These are phyloP conservation scores for Wickerhamomyces bovis DNA, from an alignment of 805 yeast species.

Conservation along the genomic window DNA sequence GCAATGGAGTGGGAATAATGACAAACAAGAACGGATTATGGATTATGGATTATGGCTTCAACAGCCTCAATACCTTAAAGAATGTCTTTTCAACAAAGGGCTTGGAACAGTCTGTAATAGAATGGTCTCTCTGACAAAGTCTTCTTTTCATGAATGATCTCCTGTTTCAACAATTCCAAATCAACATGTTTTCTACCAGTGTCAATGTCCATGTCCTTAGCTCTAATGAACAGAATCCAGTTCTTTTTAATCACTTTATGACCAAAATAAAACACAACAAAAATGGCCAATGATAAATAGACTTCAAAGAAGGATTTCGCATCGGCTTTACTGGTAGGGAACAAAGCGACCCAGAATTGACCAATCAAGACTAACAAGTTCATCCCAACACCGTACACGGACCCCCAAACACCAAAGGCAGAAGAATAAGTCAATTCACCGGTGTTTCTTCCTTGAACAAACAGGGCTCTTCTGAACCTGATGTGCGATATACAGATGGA, in stretches of 20 bases:
- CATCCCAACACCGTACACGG: conserved; percentile 53
- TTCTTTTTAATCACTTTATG: conserved; percentile 50
- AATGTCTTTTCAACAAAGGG: conserved; percentile 38
- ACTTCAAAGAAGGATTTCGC: conserved; percentile 58
- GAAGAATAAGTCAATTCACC: conserved; percentile 65
- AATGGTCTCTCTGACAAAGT: conserved; percentile 37
- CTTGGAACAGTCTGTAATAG: conserved; percentile 36
- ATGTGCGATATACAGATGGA: conserved; percentile 54
- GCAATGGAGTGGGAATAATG: no score
- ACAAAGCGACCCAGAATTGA: conserved; percentile 79
- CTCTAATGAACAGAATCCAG: conserved; percentile 35
- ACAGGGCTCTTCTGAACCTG: conserved; percentile 59
- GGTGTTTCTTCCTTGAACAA: conserved; percentile 52
- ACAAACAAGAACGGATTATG: no score
- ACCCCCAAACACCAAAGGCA: conserved; percentile 63
- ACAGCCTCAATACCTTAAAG: no score
- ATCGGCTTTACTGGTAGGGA: conserved; percentile 52
- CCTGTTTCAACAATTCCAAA: conserved; percentile 44
- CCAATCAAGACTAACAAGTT: conserved; percentile 59
- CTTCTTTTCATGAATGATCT: conserved; percentile 47
- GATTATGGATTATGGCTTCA: no score
- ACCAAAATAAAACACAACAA: conserved; percentile 47
- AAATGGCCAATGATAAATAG: conserved; percentile 60
- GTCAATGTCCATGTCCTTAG: conserved; percentile 30
- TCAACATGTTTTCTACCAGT: conserved; percentile 50